These are phyloP conservation scores for Blastosporella zonata DNA, from an alignment of 1,284 basidiomycete species.

Conservation along the genomic window DNA sequence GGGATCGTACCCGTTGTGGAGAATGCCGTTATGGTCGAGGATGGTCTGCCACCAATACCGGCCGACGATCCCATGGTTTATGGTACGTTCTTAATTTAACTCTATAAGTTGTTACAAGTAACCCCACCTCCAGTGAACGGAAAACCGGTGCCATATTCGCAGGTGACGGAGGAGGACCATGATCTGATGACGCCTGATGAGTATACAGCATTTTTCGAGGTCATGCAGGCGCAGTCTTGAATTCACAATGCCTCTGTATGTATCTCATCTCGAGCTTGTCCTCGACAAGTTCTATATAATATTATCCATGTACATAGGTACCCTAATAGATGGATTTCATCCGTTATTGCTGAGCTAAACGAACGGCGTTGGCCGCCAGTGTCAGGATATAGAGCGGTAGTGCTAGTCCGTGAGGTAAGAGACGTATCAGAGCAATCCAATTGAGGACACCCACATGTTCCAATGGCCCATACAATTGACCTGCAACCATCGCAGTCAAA, in stretches of 20 bases:
- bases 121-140: conserved; percentile 56
- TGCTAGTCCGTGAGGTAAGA: conserved; percentile 7
- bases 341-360: background rate
- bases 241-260: background rate
- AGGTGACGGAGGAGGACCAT: conserved; percentile 78
- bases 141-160: conserved; percentile 62
- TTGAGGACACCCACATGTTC: conserved; percentile 12
- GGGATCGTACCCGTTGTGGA: conserved; percentile 8
- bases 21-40: conserved; percentile 1
- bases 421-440: background rate
- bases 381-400: conserved; percentile 20
- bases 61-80: conserved; percentile 18
- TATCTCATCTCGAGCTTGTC: background rate
- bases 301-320: conserved; percentile 2
- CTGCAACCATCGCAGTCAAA: conserved; percentile 1
- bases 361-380: conserved; percentile 14
- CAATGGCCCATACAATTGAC: conserved; percentile 10
- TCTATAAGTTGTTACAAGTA: conserved; percentile 8
- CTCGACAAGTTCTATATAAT: background rate
- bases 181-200: conserved; percentile 83
- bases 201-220: conserved; percentile 74
- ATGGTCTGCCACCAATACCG: background rate
- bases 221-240: conserved; percentile 44
- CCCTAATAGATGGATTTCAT: background rate
- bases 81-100: conserved; percentile 43